These are phyloP conservation scores for Blastocystis sp. DNA, from an alignment of 352 stramenopile species.

Conservation along the genomic window DNA sequence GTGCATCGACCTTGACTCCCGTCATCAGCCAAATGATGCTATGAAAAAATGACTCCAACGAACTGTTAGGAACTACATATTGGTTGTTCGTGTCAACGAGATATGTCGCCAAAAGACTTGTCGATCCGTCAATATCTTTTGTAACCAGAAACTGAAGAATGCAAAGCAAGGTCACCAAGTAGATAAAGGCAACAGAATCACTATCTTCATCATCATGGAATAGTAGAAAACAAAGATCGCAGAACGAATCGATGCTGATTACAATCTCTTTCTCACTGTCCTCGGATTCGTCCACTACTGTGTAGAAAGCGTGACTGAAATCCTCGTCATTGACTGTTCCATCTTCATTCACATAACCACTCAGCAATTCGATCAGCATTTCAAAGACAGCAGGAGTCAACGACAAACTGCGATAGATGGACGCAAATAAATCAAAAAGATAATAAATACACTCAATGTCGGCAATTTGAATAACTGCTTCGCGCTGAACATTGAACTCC, in stretches of 20 bases:
- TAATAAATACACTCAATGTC: not conserved
- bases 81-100: not conserved
- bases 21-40: not conserved
- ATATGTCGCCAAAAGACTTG: not conserved
- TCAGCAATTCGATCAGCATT: not conserved
- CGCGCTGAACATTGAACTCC: not conserved
- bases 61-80: not conserved
- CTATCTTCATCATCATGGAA: not conserved
- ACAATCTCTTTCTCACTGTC: not conserved
- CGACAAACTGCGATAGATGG: not conserved
- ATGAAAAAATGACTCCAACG: not conserved
- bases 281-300: not conserved
- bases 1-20: not conserved
- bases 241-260: not conserved
- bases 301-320: not conserved
- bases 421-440: not conserved
- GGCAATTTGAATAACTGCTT: not conserved
- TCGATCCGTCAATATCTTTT: not conserved
- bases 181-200: not conserved
- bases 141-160: not conserved
- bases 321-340: conserved; percentile 2
- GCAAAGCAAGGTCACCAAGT: not conserved
- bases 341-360: not conserved
- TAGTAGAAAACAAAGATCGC: not conserved
- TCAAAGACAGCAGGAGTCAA: not conserved